These are phyloP conservation scores for Botryobasidium botryosum DNA, from an alignment of 768 basidiomycete genomes.

Conservation along the genomic window DNA sequence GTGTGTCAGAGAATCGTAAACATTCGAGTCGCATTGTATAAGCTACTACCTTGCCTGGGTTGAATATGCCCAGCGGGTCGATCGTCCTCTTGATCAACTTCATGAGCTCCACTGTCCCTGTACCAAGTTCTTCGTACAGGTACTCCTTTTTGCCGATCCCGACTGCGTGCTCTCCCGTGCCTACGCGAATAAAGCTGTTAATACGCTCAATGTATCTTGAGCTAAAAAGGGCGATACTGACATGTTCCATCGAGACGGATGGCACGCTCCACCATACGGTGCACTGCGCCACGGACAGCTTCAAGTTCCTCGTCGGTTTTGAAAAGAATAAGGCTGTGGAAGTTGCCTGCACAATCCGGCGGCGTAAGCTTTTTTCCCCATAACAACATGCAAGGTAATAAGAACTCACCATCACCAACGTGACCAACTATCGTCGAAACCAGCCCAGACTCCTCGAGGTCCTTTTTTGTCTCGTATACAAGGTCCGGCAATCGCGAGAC, in stretches of 20 bases:
- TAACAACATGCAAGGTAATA: neutral
- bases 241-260: slow-evolving; percentile 62
- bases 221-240: slow-evolving; percentile 20
- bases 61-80: slow-evolving; percentile 69
- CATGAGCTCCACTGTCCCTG: slow-evolving; percentile 71
- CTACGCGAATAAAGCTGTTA: slow-evolving; percentile 24
- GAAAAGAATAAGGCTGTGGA: slow-evolving; percentile 28
- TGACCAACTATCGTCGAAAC: slow-evolving; percentile 67
- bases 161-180: slow-evolving; percentile 78
- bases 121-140: slow-evolving; percentile 66
- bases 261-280: slow-evolving; percentile 55
- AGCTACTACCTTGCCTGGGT: slow-evolving; percentile 71
- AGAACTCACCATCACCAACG: slow-evolving; percentile 51
- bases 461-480: slow-evolving; percentile 25
- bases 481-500: slow-evolving; percentile 52
- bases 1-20: too few relatives aligned
- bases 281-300: slow-evolving; percentile 39
- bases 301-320: slow-evolving; percentile 29
- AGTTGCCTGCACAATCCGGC: slow-evolving; percentile 30
- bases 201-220: slow-evolving; percentile 5
- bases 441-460: slow-evolving; percentile 41
- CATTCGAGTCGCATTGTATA: too few relatives aligned
- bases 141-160: slow-evolving; percentile 78
- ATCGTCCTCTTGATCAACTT: slow-evolving; percentile 62
- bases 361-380: too few relatives aligned